Evolutionary conservation across 75 land plant genomes (phyloP).

Genomic region (Pseudotsuga menziesii): DNA sequence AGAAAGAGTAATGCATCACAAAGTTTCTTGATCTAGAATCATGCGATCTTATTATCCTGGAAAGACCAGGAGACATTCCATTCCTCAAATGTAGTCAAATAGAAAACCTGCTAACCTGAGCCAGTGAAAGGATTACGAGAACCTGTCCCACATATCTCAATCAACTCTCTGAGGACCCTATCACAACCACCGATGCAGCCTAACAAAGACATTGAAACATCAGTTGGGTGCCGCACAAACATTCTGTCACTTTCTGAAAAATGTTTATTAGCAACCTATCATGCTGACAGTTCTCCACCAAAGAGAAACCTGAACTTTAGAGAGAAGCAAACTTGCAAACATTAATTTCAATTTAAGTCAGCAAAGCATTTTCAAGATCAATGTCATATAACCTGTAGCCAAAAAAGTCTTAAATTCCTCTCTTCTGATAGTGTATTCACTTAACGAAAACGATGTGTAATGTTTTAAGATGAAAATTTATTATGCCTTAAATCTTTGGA

Average conservation of each 20-base stretch:
- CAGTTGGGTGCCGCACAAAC: not conserved
- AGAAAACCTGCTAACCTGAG: slow-evolving; percentile 19
- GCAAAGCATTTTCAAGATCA: not conserved
- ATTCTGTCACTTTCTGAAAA: not conserved
- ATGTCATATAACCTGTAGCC: not conserved
- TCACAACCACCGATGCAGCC: slow-evolving; percentile 99
- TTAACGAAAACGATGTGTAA: not conserved
- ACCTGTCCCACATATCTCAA: slow-evolving; percentile 91
- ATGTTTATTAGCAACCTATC: not conserved
- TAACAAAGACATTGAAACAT: slow-evolving; percentile 17
- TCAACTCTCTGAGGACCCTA: slow-evolving; percentile 54
- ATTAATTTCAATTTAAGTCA: not conserved
- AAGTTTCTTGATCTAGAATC: not conserved
- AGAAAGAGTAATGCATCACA: not conserved
- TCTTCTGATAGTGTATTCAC: not conserved
- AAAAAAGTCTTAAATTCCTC: not conserved
- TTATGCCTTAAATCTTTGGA: not conserved
- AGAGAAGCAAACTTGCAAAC: not conserved
- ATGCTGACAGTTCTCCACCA: not conserved
- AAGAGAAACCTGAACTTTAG: not conserved
- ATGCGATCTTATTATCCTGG: slow-evolving; percentile 6
- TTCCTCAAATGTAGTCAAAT: slow-evolving; percentile 14
- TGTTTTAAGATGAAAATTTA: not conserved
- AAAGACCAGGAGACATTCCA: slow-evolving; percentile 10
- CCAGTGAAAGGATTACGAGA: slow-evolving; percentile 29